Evolutionary conservation across 495 filamentous ascomycete genomes (phyloP).

Genomic region (Neurospora terricola): DNA sequence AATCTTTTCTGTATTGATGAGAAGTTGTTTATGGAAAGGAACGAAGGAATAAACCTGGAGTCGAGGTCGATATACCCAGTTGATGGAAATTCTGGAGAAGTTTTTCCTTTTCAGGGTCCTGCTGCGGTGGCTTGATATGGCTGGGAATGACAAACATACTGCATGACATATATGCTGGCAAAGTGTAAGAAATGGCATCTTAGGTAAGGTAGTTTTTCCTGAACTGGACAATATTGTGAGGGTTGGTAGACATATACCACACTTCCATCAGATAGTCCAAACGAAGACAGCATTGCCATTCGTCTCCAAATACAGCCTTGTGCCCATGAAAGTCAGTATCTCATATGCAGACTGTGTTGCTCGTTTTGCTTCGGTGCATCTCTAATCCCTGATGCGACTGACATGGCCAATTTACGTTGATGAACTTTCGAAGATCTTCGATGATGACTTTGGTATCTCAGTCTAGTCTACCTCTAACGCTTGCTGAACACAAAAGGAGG

Average conservation of each 20-base stretch:
- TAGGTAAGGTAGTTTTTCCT: too few species aligned
- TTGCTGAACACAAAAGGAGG: background rate
- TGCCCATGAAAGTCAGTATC: fast-evolving
- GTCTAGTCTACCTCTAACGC: background rate
- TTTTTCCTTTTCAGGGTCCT: too few species aligned
- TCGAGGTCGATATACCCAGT: background rate
- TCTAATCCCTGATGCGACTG: background rate
- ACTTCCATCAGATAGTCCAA: background rate
- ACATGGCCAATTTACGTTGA: background rate
- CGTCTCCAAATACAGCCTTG: background rate
- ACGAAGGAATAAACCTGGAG: background rate
- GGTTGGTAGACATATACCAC: background rate
- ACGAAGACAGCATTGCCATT: background rate
- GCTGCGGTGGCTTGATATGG: too few species aligned
- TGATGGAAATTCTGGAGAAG: too few species aligned
- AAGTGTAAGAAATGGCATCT: too few species aligned
- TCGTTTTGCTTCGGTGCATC: background rate
- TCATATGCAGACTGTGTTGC: background rate
- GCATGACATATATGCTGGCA: background rate
- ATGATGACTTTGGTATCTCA: background rate
- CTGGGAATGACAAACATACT: background rate
- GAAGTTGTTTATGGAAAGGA: background rate
- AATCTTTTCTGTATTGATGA: background rate
- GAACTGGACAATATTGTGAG: too few species aligned
- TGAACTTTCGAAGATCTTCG: background rate